A percentile compares a stretch with the other conserved stretches of the same genome.
phyloP scores from a whole-genome alignment of 2,329 filamentous ascomycete species.

The Conoideocrella luteorostrata region DNA sequence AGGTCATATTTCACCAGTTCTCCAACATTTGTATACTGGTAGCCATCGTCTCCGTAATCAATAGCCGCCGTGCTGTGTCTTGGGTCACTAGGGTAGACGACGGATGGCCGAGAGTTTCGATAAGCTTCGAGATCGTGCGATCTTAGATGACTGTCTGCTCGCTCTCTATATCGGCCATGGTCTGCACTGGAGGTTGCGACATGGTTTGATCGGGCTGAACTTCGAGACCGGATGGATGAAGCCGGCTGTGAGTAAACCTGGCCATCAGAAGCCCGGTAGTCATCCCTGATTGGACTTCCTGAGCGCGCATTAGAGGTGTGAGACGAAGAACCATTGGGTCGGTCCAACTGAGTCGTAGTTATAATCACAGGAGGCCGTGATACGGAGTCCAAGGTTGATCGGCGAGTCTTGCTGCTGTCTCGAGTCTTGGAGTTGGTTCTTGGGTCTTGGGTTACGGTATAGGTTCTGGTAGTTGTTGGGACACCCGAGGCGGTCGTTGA shows the following conservation, averaged over 20 bases:
- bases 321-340: slow-evolving; percentile 32
- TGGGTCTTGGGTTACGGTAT: slow-evolving; percentile 49
- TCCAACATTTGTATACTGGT: slow-evolving; percentile 57
- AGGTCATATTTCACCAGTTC: slow-evolving; percentile 57
- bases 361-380: slow-evolving; percentile 50
- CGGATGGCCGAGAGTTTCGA: slow-evolving; percentile 39
- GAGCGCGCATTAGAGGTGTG: slow-evolving; percentile 29
- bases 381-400: slow-evolving; percentile 45
- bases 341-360: slow-evolving; percentile 43
- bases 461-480: slow-evolving; percentile 46
- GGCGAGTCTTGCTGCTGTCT: slow-evolving; percentile 42
- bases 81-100: slow-evolving; percentile 37
- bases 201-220: slow-evolving; percentile 41
- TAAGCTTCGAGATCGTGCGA: slow-evolving; percentile 38
- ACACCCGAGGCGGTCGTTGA: slow-evolving; percentile 27
- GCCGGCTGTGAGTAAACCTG: slow-evolving; percentile 52
- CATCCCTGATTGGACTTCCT: slow-evolving; percentile 44
- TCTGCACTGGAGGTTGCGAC: slow-evolving; percentile 46
- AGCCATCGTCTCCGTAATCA: slow-evolving; percentile 53
- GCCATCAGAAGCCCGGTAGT: slow-evolving; percentile 45
- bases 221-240: slow-evolving; percentile 47
- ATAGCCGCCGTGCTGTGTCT: slow-evolving; percentile 37
- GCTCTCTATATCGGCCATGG: slow-evolving; percentile 42
- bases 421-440: slow-evolving; percentile 41
- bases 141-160: slow-evolving; percentile 36